These are phyloP conservation scores for Knufia fluminis DNA, from an alignment of 2,329 filamentous ascomycete genomes.

Conservation along the genomic window DNA sequence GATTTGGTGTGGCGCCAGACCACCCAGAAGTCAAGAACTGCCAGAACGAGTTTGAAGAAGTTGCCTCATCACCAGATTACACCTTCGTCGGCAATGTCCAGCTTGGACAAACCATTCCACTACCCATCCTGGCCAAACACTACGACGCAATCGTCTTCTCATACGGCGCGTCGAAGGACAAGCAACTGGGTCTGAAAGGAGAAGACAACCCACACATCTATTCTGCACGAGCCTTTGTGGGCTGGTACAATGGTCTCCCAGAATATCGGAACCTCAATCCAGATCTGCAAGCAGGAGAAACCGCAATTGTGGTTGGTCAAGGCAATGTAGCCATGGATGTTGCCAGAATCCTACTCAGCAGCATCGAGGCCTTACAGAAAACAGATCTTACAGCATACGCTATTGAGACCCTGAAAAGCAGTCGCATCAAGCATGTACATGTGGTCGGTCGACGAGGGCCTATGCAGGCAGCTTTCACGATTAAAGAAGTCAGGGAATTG, in stretches of 20 bases:
- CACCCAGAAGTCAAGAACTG: constrained; percentile 99
- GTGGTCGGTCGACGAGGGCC: constrained; percentile 86
- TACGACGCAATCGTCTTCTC: constrained; percentile 90
- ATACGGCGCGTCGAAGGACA: constrained; percentile 83
- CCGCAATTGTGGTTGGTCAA: constrained; percentile 83
- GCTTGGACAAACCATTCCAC: constrained; percentile 60
- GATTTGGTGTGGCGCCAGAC: constrained; percentile 94
- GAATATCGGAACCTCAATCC: constrained; percentile 66
- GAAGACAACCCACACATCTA: constrained; percentile 58
- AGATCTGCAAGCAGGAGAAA: constrained; percentile 63
- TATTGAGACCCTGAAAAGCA: constrained; percentile 61
- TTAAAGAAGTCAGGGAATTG: constrained; percentile 86
- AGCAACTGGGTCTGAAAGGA: constrained; percentile 66
- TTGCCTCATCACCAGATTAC: constrained; percentile 73
- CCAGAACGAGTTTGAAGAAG: constrained; percentile 83
- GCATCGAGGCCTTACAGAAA: constrained; percentile 61
- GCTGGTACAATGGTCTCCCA: constrained; percentile 96
- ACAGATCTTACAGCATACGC: constrained; percentile 89
- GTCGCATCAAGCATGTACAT: constrained; percentile 67
- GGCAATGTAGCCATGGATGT: constrained; percentile 95
- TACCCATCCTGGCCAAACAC: constrained; percentile 62
- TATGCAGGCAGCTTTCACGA: constrained; percentile 87
- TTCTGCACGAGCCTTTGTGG: constrained; percentile 87
- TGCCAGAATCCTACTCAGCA: constrained; percentile 72
- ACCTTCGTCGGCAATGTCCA: constrained; percentile 85